These are phyloP conservation scores for Bifiguratus adelaidae DNA, from an alignment of 192 early-diverging fungal genomes.

Conservation along the genomic window DNA sequence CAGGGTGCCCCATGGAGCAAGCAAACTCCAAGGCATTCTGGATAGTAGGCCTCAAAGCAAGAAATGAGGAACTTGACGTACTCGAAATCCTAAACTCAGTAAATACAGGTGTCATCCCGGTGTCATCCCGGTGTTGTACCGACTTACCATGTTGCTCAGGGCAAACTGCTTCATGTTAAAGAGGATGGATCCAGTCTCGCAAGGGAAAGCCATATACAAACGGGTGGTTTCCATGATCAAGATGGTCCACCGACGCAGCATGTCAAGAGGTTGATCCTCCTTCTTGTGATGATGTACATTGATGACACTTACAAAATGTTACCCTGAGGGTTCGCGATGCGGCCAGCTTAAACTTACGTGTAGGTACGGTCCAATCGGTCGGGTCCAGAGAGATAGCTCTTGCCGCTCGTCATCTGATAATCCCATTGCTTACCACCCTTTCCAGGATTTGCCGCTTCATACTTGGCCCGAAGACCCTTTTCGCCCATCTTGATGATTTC, in stretches of 20 bases:
- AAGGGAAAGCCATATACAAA: constrained; percentile 48
- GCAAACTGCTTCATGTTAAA: constrained; percentile 77
- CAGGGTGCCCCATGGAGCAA: constrained; percentile 84
- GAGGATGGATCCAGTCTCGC: constrained; percentile 61
- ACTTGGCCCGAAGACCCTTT: constrained; percentile 15
- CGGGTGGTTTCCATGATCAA: constrained; percentile 68
- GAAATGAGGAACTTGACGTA: constrained; percentile 69
- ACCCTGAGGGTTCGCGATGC: too few species aligned
- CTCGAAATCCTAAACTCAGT: constrained; percentile 54
- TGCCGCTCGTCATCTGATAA: constrained; percentile 31
- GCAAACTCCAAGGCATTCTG: constrained; percentile 73
- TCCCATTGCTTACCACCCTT: constrained; percentile 16
- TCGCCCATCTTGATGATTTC: constrained; percentile 33
- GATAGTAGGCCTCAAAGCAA: constrained; percentile 85
- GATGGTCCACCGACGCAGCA: constrained; percentile 54
- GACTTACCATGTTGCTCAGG: constrained; percentile 50
- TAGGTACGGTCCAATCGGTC: constrained; percentile 33
- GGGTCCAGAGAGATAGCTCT: constrained; percentile 34
- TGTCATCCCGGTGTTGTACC: background rate
- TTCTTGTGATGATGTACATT: constrained; percentile 41
- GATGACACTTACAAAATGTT: constrained; percentile 26
- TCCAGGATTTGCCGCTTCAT: constrained; percentile 26
- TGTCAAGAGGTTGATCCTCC: constrained; percentile 49
- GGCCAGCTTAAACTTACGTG: constrained; percentile 31
- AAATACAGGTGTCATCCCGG: too few species aligned